A percentile compares a stretch with the other conserved stretches of the same genome.
phyloP scores from a whole-genome alignment of 176 grass and related monocot genomes.

The Carex myosuroides region DNA sequence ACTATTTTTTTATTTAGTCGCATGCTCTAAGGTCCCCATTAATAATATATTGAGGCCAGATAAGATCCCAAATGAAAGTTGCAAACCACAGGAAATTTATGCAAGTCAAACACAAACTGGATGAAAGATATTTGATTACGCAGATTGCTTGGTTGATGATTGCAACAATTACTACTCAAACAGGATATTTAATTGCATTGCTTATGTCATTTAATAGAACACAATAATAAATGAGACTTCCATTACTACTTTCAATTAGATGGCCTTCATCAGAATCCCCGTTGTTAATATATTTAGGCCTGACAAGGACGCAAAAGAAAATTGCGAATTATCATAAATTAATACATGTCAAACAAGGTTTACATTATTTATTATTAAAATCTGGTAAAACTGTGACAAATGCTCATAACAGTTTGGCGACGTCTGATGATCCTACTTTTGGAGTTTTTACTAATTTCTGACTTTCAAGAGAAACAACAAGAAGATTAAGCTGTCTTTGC shows the following conservation, averaged over 20 bases:
- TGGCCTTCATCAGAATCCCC: neutral
- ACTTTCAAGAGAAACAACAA: neutral
- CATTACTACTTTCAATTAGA: neutral
- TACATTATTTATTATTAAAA: neutral
- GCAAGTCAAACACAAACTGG: neutral
- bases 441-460: neutral
- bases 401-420: neutral
- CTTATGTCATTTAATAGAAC: neutral
- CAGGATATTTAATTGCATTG: neutral
- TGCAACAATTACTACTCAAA: neutral
- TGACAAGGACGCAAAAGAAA: neutral
- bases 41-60: neutral
- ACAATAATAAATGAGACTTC: neutral
- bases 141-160: neutral
- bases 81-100: neutral
- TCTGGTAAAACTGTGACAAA: neutral
- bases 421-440: neutral
- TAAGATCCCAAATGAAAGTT: neutral
- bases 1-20: neutral
- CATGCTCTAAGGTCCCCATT: neutral
- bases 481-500: neutral
- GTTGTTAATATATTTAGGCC: neutral
- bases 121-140: neutral
- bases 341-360: neutral
- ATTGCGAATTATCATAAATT: neutral